Conservation (phyloP, 1,139 yeast species). For the Taphrina confusa region DNA sequence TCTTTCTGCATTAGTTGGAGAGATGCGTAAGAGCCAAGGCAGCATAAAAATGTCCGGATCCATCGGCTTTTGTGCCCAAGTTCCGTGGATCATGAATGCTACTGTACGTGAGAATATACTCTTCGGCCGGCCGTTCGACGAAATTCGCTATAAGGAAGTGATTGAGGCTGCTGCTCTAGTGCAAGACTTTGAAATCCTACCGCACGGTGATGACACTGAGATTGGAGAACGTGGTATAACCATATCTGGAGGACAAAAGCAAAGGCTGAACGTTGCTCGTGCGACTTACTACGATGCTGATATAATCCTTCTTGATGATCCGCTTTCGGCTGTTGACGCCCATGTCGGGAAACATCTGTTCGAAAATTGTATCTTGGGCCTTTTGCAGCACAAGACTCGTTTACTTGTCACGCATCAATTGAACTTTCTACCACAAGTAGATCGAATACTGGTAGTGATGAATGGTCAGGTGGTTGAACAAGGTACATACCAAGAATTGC, state of each 20-base stretch:
- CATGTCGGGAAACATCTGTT: conserved; percentile 82
- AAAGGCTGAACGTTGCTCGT: conserved; percentile 79
- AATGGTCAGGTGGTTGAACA: conserved; percentile 60
- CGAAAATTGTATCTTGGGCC: conserved; percentile 65
- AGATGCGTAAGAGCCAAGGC: conserved; percentile 59
- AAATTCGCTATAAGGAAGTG: conserved; percentile 57
- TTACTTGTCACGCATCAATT: conserved; percentile 83
- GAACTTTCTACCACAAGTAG: conserved; percentile 67
- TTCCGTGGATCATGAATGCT: conserved; percentile 86
- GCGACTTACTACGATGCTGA: conserved; percentile 74
- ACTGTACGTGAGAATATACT: conserved; percentile 73
- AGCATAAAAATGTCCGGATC: conserved; percentile 49
- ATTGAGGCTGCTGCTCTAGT: conserved; percentile 66
- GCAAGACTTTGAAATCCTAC: conserved; percentile 67
- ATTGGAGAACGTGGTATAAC: conserved; percentile 93
- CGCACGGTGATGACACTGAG: conserved; percentile 83
- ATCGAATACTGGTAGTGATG: conserved; percentile 65
- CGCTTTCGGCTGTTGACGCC: conserved; percentile 87
- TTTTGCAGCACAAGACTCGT: conserved; percentile 63
- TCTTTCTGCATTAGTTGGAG: conserved; percentile 62
- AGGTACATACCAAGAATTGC: conserved; percentile 61
- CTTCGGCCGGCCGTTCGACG: conserved; percentile 66
- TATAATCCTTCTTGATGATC: conserved; percentile 76
- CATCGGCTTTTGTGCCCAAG: conserved; percentile 51
- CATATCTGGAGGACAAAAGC: conserved; percentile 91